Evolutionary conservation across 2,329 filamentous ascomycete genomes (phyloP).

Genomic region (Epichloe typhina): DNA sequence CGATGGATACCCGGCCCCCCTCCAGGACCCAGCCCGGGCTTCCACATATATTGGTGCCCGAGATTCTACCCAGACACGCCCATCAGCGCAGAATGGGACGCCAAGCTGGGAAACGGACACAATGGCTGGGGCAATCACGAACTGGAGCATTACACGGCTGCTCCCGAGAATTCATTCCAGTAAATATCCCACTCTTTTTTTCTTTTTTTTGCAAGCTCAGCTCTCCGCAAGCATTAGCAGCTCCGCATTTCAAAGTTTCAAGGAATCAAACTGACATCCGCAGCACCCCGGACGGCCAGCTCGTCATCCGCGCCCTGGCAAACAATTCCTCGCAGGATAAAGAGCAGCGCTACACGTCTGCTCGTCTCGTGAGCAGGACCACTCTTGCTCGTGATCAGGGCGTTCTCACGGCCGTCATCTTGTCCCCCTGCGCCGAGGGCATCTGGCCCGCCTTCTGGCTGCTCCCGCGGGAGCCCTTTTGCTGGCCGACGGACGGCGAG

Average conservation of each 20-base stretch:
- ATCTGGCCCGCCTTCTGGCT: slow-evolving; percentile 53
- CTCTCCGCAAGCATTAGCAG: no score
- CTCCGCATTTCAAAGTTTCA: no score
- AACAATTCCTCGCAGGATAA: slow-evolving; percentile 18
- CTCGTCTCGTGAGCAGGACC: slow-evolving; percentile 39
- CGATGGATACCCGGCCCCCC: slow-evolving; percentile 9
- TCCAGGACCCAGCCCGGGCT: slow-evolving; percentile 7
- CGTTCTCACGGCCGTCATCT: slow-evolving; percentile 36
- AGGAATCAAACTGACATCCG: not conserved
- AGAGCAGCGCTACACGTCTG: slow-evolving; percentile 37
- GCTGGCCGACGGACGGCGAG: slow-evolving; percentile 46
- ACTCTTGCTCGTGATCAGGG: slow-evolving; percentile 37
- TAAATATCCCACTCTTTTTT: slow-evolving; percentile 3
- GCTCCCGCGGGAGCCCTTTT: slow-evolving; percentile 42
- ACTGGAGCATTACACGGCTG: slow-evolving; percentile 41
- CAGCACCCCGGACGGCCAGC: slow-evolving; percentile 32
- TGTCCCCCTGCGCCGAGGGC: slow-evolving; percentile 38
- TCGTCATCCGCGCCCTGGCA: slow-evolving; percentile 39
- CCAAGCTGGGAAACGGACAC: slow-evolving; percentile 40
- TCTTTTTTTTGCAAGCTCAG: not conserved
- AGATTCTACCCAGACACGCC: slow-evolving; percentile 32
- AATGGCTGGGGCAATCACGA: slow-evolving; percentile 51
- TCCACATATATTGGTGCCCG: slow-evolving; percentile 36
- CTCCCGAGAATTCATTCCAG: slow-evolving; percentile 39
- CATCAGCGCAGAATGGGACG: slow-evolving; percentile 37